These are phyloP conservation scores for Ormosia semicastrata DNA, from an alignment of 306 rosid genomes.

Conservation along the genomic window DNA sequence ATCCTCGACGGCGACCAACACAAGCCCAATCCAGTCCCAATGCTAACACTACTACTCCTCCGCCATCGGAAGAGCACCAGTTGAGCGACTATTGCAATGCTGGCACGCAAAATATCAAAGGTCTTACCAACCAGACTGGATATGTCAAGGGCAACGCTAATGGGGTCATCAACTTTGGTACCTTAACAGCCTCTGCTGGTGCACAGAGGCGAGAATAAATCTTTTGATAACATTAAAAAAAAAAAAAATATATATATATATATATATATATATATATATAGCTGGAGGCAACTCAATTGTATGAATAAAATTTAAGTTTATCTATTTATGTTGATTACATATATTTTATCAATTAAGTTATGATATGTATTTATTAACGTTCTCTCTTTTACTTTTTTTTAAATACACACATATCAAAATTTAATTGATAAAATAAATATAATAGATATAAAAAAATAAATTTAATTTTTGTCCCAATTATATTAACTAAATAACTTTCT, in stretches of 20 bases:
- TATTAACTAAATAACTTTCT: not conserved
- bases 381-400: too few relatives aligned
- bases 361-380: too few relatives aligned
- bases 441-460: too few relatives aligned
- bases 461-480: too few relatives aligned
- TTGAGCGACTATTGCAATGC: not conserved
- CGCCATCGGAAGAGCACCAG: not conserved
- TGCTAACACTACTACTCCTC: not conserved
- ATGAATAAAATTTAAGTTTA: too few relatives aligned
- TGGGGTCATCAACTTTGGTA: conserved; percentile 42
- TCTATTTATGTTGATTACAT: too few relatives aligned
- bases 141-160: conserved; percentile 43
- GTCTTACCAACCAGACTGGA: conserved; percentile 44
- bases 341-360: too few relatives aligned
- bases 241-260: too few relatives aligned
- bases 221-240: not conserved
- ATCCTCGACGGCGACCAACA: not conserved
- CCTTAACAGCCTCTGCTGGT: not conserved
- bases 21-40: conserved; percentile 2
- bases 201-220: not conserved
- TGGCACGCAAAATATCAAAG: conserved; percentile 28
- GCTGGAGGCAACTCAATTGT: not conserved
- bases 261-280: too few relatives aligned
- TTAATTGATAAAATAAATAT: too few relatives aligned
- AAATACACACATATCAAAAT: too few relatives aligned